Percentiles rank a stretch among this genome's conserved stretches.
Evolutionary conservation across 2,329 filamentous ascomycete genomes (phyloP).

Genomic region (Verticillium longisporum): DNA sequence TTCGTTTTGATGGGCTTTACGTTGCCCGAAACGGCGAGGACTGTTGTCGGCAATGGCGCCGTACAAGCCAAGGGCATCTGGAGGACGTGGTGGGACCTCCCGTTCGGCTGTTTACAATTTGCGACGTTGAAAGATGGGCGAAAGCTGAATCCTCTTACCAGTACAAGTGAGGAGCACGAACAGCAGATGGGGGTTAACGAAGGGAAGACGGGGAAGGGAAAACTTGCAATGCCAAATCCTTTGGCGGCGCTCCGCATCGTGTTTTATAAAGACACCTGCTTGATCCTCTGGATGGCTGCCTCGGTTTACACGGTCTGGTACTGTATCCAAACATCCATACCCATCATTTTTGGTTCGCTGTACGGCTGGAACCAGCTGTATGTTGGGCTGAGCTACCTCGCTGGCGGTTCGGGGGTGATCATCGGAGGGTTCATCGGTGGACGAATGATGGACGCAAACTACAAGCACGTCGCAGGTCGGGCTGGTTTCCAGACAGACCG

Average conservation of each 20-base stretch:
- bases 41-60: constrained; percentile 35
- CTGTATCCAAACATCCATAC: background rate
- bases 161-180: background rate
- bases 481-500: background rate
- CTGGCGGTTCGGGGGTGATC: background rate
- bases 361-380: background rate
- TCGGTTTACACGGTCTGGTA: background rate
- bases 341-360: background rate
- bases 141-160: background rate
- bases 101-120: too few species aligned
- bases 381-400: background rate
- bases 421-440: background rate
- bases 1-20: constrained; percentile 31
- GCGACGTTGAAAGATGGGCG: too few species aligned
- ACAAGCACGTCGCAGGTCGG: background rate
- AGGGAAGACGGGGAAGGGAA: background rate
- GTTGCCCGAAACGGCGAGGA: constrained; percentile 38
- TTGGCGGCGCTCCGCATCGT: background rate
- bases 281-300: background rate
- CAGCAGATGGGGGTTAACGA: background rate
- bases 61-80: background rate
- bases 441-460: background rate
- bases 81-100: background rate
- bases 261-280: background rate
- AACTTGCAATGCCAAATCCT: background rate